These are phyloP conservation scores for Scenedesmus sp. DNA, from an alignment of 163 green algal genomes.

Conservation along the genomic window DNA sequence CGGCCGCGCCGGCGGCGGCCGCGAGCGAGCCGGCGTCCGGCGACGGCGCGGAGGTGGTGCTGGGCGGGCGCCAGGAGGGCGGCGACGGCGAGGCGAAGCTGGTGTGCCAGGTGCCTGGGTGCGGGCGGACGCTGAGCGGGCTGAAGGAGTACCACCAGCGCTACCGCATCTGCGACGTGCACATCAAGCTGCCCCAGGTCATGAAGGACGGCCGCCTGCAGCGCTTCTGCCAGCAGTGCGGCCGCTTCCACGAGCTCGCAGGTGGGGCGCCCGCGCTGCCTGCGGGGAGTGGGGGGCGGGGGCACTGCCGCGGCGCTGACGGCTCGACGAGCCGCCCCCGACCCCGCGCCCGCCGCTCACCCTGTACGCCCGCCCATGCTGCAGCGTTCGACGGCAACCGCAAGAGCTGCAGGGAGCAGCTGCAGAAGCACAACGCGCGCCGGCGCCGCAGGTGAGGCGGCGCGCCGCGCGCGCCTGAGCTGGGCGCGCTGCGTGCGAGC, in stretches of 20 bases:
- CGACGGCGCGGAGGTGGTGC: constrained; percentile 4
- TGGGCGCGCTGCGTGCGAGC: no score
- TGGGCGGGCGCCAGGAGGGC: not conserved
- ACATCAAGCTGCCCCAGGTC: constrained; percentile 67
- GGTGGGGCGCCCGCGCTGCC: no score
- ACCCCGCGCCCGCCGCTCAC: no score
- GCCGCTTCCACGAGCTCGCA: constrained; percentile 74
- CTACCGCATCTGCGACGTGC: constrained; percentile 83
- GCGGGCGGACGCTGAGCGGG: constrained; percentile 54
- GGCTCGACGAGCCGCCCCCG: no score
- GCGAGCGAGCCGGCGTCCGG: constrained; percentile 7
- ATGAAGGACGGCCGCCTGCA: constrained; percentile 72
- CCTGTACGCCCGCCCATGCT: no score
- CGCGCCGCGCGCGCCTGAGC: not conserved
- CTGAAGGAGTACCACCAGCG: constrained; percentile 74
- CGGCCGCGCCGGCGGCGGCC: constrained; percentile 3
- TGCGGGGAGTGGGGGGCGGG: no score
- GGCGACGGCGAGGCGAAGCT: constrained; percentile 35
- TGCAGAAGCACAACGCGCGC: constrained; percentile 80
- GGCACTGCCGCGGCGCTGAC: no score
- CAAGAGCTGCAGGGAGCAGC: constrained; percentile 75
- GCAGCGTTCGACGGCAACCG: constrained; percentile 74
- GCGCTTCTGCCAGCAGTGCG: constrained; percentile 88
- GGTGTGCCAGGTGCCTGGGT: constrained; percentile 59
- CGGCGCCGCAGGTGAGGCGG: constrained; percentile 53